Base-by-base conservation (phyloP, 1,284 basidiomycete species). In the Rugosomyces carneus region DNA sequence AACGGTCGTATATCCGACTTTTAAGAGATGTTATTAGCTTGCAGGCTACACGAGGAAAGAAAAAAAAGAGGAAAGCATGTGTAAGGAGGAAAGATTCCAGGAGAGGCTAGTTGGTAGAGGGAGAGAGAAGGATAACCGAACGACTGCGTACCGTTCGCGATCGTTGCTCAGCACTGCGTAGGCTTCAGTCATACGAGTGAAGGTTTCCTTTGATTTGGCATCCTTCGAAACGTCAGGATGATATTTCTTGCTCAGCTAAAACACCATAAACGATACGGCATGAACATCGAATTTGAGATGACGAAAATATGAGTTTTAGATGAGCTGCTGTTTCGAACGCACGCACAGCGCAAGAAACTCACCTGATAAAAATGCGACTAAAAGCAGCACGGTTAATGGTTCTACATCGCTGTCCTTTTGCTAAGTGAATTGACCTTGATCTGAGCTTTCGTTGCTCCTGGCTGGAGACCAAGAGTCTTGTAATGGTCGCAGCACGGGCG, bases 281-380 rank as follows among this genome's bases (percentile, higher is more conserved):
- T n/a, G n/a, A n/a, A n/a, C n/a, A n/a, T n/a, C n/a, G n/a, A n/a
- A n/a, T n/a, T n/a, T n/a, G n/a, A 6, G 7, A 10, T 24, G 24
- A 36, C 13, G 41, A 23, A 27, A 26, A 40, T 8, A 6, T 13
- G 29, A n/a, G 15, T 38, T 10, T n/a, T 8, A 7, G 3, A 32
- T 37, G 37, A 41, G 41, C 26, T 20, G 19, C 9, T 10, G 16
- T 42, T 19, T 37, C 19, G 19, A 23, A 11, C 1, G 6, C 3
- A 27, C 7, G 5, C 24, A 26, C 27, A 20, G 21, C n/a, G 21
- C 21, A 15, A 20, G 1, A 32, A 34, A 38, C 45, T 40, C 46
- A 69, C 71, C 62, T 69, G 65, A 46, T 73, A 73, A 44, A 70
- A 73, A 51, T 68, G 66, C 21, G 70, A 67, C 71, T 72, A 52